Conservation (phyloP, 768 basidiomycete species). For the Collybiopsis luxurians region DNA sequence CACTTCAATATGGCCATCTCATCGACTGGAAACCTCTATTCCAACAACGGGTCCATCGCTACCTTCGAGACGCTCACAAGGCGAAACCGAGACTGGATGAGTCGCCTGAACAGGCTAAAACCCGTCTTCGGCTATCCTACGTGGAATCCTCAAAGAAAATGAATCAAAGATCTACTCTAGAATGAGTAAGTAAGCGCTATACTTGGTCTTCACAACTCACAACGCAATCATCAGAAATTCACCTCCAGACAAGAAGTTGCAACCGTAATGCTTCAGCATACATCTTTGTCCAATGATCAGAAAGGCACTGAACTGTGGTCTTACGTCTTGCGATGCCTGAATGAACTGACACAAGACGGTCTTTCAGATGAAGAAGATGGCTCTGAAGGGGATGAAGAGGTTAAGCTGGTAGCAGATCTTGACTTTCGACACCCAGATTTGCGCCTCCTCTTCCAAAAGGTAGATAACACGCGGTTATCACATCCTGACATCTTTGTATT, state of each 20-base stretch:
- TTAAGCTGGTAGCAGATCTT: not conserved
- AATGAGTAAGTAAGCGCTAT: too few species aligned
- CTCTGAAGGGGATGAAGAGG: not conserved
- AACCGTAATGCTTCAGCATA: not conserved
- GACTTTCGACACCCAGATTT: conserved; percentile 4
- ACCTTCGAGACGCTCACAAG: too few species aligned
- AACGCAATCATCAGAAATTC: not conserved
- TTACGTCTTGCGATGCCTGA: not conserved
- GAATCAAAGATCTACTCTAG: too few species aligned
- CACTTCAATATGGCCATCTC: too few species aligned
- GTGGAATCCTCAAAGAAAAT: too few species aligned
- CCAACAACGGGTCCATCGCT: too few species aligned
- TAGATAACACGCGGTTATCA: not conserved
- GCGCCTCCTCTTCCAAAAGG: not conserved
- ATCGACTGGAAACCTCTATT: too few species aligned
- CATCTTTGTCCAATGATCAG: not conserved
- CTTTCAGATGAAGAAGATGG: not conserved
- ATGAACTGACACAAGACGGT: not conserved
- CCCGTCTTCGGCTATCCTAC: too few species aligned
- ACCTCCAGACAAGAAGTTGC: not conserved
- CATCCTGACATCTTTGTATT: not conserved
- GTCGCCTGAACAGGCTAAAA: too few species aligned
- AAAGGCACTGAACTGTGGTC: not conserved
- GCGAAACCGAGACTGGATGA: too few species aligned
- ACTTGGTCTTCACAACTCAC: too few species aligned